These are phyloP conservation scores for Candida orba DNA, from an alignment of 805 yeast species.

Conservation along the genomic window DNA sequence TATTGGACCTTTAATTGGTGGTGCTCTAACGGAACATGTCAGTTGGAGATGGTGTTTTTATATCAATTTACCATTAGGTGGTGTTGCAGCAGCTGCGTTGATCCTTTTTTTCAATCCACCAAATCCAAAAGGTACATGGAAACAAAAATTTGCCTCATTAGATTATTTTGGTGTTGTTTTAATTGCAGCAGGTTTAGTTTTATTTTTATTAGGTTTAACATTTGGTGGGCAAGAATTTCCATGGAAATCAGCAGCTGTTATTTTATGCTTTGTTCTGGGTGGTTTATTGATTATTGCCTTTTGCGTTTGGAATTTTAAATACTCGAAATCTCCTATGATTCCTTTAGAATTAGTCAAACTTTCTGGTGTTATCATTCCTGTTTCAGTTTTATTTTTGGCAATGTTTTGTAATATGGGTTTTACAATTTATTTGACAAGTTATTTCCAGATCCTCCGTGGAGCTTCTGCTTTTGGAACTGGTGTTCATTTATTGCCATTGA, in stretches of 20 bases:
- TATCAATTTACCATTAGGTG: slow-evolving; percentile 63
- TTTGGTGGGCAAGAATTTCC: slow-evolving; percentile 46
- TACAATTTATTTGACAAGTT: slow-evolving; percentile 34
- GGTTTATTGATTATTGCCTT: slow-evolving; percentile 30
- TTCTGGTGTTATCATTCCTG: slow-evolving; percentile 28
- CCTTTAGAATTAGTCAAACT: slow-evolving; percentile 33
- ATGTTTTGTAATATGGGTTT: slow-evolving; percentile 34
- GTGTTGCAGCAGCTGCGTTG: slow-evolving; percentile 34
- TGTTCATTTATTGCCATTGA: slow-evolving; percentile 16
- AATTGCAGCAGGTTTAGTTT: slow-evolving; percentile 35
- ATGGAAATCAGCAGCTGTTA: slow-evolving; percentile 51
- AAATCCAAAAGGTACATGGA: slow-evolving; percentile 31
- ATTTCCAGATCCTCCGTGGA: slow-evolving; percentile 42
- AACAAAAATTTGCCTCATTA: slow-evolving; percentile 32
- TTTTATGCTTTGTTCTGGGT: slow-evolving; percentile 42
- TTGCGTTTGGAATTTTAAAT: slow-evolving; percentile 32
- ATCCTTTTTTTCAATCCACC: slow-evolving; percentile 41
- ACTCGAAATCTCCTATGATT: slow-evolving; percentile 40
- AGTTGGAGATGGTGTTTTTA: slow-evolving; percentile 79
- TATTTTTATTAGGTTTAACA: slow-evolving; percentile 42
- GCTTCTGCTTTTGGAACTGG: slow-evolving; percentile 19
- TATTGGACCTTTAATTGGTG: slow-evolving; percentile 61
- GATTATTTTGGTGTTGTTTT: slow-evolving; percentile 45
- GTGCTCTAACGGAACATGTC: slow-evolving; percentile 49
- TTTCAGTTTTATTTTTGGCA: slow-evolving; percentile 27